These are phyloP conservation scores for Vaccinium corymbosum DNA, from an alignment of 148 eudicot genomes.

Conservation along the genomic window DNA sequence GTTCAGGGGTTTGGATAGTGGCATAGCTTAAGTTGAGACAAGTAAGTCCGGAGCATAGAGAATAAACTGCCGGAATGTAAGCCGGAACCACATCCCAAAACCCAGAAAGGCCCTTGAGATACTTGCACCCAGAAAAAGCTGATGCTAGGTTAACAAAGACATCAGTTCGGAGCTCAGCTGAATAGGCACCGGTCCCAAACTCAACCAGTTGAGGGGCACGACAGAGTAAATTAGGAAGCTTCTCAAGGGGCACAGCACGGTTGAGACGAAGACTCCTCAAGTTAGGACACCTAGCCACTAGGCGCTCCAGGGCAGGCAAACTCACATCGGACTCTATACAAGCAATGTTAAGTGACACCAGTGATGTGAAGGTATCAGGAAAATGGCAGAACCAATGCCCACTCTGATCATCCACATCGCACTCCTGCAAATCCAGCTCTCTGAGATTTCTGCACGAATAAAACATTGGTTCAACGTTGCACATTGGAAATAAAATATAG, in stretches of 20 bases:
- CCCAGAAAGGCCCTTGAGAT: constrained; percentile 71
- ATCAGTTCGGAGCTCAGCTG: constrained; percentile 65
- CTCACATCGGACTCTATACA: constrained; percentile 78
- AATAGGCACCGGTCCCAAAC: constrained; percentile 73
- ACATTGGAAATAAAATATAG: background rate
- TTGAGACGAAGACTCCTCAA: constrained; percentile 73
- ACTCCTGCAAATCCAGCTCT: constrained; percentile 77
- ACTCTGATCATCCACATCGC: constrained; percentile 88
- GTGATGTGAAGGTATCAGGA: constrained; percentile 67
- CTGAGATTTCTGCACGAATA: constrained; percentile 54
- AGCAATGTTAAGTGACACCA: constrained; percentile 79
- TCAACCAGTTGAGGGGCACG: constrained; percentile 78
- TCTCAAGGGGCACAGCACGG: constrained; percentile 77
- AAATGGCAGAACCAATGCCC: constrained; percentile 93
- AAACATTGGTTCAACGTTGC: background rate
- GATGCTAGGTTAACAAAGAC: constrained; percentile 45
- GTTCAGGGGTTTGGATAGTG: constrained; percentile 67
- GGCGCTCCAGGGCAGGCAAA: constrained; percentile 69
- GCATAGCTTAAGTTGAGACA: constrained; percentile 88
- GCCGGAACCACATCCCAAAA: constrained; percentile 82
- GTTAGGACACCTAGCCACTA: constrained; percentile 70
- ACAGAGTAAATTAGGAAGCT: constrained; percentile 51
- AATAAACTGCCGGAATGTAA: constrained; percentile 69
- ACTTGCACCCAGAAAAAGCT: constrained; percentile 68
- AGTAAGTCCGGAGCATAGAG: constrained; percentile 71